Base-by-base conservation (phyloP, 2,329 filamentous ascomycete species). In the Aspergillus neotritici region DNA sequence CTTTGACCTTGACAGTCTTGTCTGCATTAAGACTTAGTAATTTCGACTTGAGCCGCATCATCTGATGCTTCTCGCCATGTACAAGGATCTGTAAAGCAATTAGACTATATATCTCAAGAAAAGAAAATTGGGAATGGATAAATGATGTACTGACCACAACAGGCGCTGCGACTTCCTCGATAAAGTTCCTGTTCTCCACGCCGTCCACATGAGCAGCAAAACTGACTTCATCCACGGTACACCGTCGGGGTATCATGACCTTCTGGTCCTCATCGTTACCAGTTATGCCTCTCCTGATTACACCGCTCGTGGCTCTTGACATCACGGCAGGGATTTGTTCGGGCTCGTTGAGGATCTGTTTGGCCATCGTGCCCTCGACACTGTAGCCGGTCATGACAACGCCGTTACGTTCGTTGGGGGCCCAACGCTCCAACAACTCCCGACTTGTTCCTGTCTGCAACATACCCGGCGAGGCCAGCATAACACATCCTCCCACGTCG, bases 361-460 rank as follows among this genome's bases (percentile, higher is more conserved):
- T 91, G 3, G 89, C 93, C 91, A 98, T 97, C 1, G 93, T 98
- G 5, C 93, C 93, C 67, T 98, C 93, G 6, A 98, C 91, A 48
- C 89, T 96, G 70, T 98, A 98, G 62, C 93, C 93, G 0, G 93
- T 98, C 66, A 98, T 95, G 56, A 98, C 86, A 34, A 98, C 88
- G n/a, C 91, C 93, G 60, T 98, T 98, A 65, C 93, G 90, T 50
- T 93, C 86, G 67, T 87, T 94, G 0, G 93, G 93, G 1, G 91
- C 91, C 93, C 93, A 98, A 56, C 91, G 75, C 71, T 98, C 93
- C 4, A 98, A 77, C 8, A 98, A 73, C 63, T 96, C 88, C 63
- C 93, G 78, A 58, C 89, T 95, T 13, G 95, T 91, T 39, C 93
- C 93, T 44, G 91, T 97, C 63, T 98, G 91, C 55, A 98, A 75